A percentile compares a stretch with the other conserved stretches of the same genome.
Evolutionary conservation across 805 yeast genomes (phyloP).

Genomic region (Monosporozyma solicola): DNA sequence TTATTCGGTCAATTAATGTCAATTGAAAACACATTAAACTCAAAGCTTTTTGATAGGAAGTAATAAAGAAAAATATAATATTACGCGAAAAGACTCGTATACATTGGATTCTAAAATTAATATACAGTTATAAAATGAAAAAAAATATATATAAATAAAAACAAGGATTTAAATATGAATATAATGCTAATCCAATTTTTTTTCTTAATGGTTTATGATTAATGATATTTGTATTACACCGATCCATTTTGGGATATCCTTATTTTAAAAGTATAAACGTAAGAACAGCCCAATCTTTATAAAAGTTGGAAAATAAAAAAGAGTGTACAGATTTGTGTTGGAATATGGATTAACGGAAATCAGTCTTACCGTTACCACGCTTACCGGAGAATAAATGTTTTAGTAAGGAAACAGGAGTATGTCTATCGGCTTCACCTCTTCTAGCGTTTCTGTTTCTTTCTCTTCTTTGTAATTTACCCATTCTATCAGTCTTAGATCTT

Average conservation of each 20-base stretch:
- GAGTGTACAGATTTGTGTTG: background rate
- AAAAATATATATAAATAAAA: background rate
- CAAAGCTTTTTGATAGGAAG: no score
- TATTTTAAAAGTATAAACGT: background rate
- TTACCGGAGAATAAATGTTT: constrained; percentile 95
- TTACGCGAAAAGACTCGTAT: background rate
- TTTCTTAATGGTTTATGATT: background rate
- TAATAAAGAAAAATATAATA: background rate
- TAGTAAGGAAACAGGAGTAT: constrained; percentile 72
- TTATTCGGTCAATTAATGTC: background rate
- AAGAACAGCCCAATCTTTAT: background rate
- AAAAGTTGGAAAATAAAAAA: background rate
- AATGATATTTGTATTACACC: background rate
- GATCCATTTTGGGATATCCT: background rate
- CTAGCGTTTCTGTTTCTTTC: constrained; percentile 88
- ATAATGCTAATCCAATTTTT: background rate
- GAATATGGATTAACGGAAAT: constrained; percentile 52
- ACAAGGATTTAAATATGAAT: background rate
- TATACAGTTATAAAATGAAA: background rate
- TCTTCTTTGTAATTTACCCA: constrained; percentile 84
- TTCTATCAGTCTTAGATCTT: constrained; percentile 77
- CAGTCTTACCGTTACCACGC: constrained; percentile 90
- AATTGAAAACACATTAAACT: no score
- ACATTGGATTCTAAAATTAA: background rate
- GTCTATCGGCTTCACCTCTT: constrained; percentile 95